Percentiles rank a stretch among this genome's conserved stretches.
phyloP scores from a whole-genome alignment of 2,329 filamentous ascomycete species.

The Fusarium coffeatum region DNA sequence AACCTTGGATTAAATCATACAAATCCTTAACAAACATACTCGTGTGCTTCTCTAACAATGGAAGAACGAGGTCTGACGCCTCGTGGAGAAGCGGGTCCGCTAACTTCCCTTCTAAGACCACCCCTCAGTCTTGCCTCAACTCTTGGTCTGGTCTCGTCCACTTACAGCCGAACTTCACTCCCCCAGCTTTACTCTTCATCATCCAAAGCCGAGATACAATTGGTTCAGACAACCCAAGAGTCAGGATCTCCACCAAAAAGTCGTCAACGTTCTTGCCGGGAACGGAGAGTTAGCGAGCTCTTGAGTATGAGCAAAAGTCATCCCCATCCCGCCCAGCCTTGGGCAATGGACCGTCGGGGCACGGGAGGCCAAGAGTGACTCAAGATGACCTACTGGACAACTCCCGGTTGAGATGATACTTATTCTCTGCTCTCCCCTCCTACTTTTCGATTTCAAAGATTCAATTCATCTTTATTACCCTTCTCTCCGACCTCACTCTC shows the following conservation, averaged over 20 bases:
- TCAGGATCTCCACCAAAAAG: conserved; percentile 9
- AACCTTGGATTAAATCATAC: neutral
- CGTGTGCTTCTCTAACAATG: conserved; percentile 8
- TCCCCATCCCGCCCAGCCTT: conserved; percentile 21
- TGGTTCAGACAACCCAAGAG: conserved; percentile 14
- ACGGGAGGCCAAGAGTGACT: conserved; percentile 38
- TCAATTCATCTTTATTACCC: conserved; percentile 10
- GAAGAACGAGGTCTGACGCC: conserved; percentile 9
- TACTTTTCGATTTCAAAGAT: conserved; percentile 1
- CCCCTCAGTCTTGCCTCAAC: neutral
- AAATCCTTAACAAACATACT: neutral
- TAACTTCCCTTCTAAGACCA: conserved; percentile 15
- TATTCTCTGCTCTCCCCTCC: conserved; percentile 39
- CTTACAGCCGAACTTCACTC: conserved; percentile 28
- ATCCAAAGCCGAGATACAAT: neutral
- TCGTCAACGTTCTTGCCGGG: conserved; percentile 11
- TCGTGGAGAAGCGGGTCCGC: conserved; percentile 28
- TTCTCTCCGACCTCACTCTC: neutral
- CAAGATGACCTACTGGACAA: conserved; percentile 10
- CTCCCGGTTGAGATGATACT: conserved; percentile 42
- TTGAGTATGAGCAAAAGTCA: conserved; percentile 6
- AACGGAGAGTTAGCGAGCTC: conserved; percentile 28
- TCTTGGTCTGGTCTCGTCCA: conserved; percentile 3
- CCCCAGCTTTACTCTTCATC: conserved; percentile 33
- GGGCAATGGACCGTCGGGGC: conserved; percentile 33